These are phyloP conservation scores for Helminthosporium solani DNA, from an alignment of 2,329 filamentous ascomycete species.

Conservation along the genomic window DNA sequence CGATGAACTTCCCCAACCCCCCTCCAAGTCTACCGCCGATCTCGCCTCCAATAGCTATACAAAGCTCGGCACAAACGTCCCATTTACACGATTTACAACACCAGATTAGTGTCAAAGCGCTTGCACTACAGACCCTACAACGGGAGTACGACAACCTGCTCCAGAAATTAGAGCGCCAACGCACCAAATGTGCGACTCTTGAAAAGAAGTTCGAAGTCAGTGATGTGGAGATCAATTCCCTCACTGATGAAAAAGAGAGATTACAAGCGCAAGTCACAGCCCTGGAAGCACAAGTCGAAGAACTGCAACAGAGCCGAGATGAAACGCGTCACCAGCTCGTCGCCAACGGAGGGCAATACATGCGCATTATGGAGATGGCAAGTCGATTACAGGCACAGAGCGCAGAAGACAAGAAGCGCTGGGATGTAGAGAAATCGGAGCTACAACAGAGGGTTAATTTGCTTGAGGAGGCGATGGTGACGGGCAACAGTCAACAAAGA, in stretches of 20 bases:
- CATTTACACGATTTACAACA: constrained; percentile 55
- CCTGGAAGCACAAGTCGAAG: constrained; percentile 53
- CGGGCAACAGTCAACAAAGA: constrained; percentile 11
- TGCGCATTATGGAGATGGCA: constrained; percentile 54
- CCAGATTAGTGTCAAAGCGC: constrained; percentile 55
- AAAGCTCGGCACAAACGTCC: constrained; percentile 36
- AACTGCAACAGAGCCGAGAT: constrained; percentile 51
- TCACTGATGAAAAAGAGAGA: constrained; percentile 54
- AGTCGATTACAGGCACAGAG: constrained; percentile 47
- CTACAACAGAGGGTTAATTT: constrained; percentile 40
- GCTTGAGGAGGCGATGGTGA: constrained; percentile 40
- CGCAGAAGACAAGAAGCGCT: constrained; percentile 46
- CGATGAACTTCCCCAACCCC: constrained; percentile 24
- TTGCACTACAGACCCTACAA: constrained; percentile 55
- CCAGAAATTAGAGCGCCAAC: constrained; percentile 53
- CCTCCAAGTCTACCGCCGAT: constrained; percentile 22
- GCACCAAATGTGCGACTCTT: constrained; percentile 51
- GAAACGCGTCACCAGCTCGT: constrained; percentile 46
- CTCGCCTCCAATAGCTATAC: constrained; percentile 24
- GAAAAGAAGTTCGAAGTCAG: constrained; percentile 47
- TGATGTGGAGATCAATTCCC: constrained; percentile 48
- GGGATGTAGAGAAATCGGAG: constrained; percentile 42
- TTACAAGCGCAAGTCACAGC: constrained; percentile 49
- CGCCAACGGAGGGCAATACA: constrained; percentile 52
- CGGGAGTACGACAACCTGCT: constrained; percentile 56